These are phyloP conservation scores for Cladosporium velox DNA, from an alignment of 2,329 filamentous ascomycete genomes.

Conservation along the genomic window DNA sequence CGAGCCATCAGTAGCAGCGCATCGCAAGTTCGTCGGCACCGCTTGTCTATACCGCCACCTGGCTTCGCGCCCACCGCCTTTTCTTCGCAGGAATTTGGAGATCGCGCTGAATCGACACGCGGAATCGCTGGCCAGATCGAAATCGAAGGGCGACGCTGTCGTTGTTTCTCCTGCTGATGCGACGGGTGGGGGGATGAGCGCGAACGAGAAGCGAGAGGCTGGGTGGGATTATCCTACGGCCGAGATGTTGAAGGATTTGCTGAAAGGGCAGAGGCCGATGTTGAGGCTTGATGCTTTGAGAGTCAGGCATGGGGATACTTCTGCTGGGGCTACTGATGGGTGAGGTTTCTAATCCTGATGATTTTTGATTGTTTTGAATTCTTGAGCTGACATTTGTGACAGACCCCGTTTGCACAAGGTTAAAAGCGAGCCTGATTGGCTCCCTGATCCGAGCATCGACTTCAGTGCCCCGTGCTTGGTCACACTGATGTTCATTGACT, in stretches of 20 bases:
- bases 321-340: not conserved
- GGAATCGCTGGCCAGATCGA: conserved; percentile 19
- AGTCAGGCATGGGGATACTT: conserved; percentile 14
- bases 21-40: conserved; percentile 25
- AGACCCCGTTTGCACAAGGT: conserved; percentile 5
- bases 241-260: conserved; percentile 34
- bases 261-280: conserved; percentile 28
- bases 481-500: conserved; percentile 24
- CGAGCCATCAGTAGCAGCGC: conserved; percentile 20
- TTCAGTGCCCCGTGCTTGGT: conserved; percentile 29
- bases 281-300: conserved; percentile 27
- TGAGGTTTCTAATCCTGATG: not conserved
- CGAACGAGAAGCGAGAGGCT: conserved; percentile 15
- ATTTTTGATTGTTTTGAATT: not conserved
- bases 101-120: conserved; percentile 34
- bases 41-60: conserved; percentile 24
- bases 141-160: conserved; percentile 12
- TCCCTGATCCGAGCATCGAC: conserved; percentile 27
- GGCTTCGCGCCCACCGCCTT: conserved; percentile 24
- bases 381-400: not conserved
- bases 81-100: conserved; percentile 38
- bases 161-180: not conserved
- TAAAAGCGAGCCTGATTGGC: conserved; percentile 24
- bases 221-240: conserved; percentile 35
- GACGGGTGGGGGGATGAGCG: conserved; percentile 18